Conservation (phyloP, 129 eudicot genomes). For the Artemisia argyi region DNA sequence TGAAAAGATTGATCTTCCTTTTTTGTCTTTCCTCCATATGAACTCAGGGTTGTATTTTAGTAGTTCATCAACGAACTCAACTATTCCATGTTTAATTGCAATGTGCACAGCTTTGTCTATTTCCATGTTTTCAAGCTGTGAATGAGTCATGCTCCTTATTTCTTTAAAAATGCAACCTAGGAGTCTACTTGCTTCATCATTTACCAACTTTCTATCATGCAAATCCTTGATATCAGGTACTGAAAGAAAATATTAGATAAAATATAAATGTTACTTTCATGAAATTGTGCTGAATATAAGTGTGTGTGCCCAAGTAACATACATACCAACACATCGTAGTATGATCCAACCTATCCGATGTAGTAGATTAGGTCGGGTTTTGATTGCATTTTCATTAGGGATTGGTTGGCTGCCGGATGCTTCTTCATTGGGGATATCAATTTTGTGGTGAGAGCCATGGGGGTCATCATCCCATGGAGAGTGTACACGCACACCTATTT, state of each 20-base stretch:
- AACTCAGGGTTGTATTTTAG: conserved; percentile 42
- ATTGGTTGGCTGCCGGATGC: background rate
- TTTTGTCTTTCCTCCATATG: conserved; percentile 57
- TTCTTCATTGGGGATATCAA: conserved; percentile 28
- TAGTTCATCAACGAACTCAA: conserved; percentile 41
- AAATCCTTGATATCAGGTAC: conserved; percentile 49
- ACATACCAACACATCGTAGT: conserved; percentile 39
- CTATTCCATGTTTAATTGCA: conserved; percentile 51
- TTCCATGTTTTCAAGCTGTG: conserved; percentile 39
- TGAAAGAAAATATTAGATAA: background rate
- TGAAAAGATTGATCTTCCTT: conserved; percentile 48
- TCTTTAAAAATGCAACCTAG: conserved; percentile 39
- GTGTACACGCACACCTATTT: conserved; percentile 44
- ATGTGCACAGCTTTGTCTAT: conserved; percentile 39
- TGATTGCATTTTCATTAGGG: conserved; percentile 17
- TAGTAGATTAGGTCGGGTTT: conserved; percentile 13
- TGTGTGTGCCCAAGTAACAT: background rate
- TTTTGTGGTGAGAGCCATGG: conserved; percentile 11
- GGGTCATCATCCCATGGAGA: conserved; percentile 40
- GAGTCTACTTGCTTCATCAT: conserved; percentile 45
- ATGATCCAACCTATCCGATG: conserved; percentile 42
- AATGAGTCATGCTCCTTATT: conserved; percentile 10
- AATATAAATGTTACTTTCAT: background rate
- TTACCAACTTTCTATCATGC: conserved; percentile 43
- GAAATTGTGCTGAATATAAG: background rate